A percentile compares a stretch with the other conserved stretches of the same genome.
These are phyloP conservation scores for Fusarium virguliforme DNA, from an alignment of 2,329 filamentous ascomycete species.

Conservation along the genomic window DNA sequence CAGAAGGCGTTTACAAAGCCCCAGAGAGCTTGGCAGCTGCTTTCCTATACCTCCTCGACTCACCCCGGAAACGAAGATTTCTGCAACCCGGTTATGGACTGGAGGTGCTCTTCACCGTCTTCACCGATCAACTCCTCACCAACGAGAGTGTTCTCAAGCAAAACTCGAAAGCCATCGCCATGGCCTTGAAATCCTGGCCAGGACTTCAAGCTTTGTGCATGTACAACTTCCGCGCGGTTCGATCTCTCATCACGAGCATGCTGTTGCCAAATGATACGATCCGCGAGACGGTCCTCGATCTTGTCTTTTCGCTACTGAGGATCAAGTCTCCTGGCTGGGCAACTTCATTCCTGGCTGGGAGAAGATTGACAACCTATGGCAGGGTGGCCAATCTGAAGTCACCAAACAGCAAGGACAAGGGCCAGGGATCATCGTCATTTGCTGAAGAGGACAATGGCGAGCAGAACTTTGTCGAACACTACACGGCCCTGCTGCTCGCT, in stretches of 20 bases:
- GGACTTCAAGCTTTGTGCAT: constrained; percentile 90
- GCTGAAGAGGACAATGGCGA: constrained; percentile 79
- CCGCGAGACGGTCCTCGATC: constrained; percentile 86
- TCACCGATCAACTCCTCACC: constrained; percentile 84
- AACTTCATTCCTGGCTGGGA: constrained; percentile 92
- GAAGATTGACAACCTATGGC: constrained; percentile 95
- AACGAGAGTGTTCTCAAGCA: constrained; percentile 80
- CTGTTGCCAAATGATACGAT: constrained; percentile 70
- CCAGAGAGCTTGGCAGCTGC: constrained; percentile 89
- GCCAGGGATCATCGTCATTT: constrained; percentile 63
- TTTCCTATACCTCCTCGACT: constrained; percentile 92
- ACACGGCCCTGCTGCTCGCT: constrained; percentile 89
- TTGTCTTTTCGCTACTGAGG: constrained; percentile 84
- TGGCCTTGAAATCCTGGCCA: constrained; percentile 93
- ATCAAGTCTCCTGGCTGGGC: constrained; percentile 96
- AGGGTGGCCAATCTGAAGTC: constrained; percentile 88
- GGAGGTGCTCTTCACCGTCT: constrained; percentile 90
- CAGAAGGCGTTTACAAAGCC: constrained; percentile 92
- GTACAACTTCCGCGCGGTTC: constrained; percentile 88
- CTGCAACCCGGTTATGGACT: constrained; percentile 91
- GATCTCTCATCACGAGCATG: constrained; percentile 80
- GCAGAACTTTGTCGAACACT: constrained; percentile 93
- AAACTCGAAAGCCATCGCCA: constrained; percentile 93
- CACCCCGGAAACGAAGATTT: constrained; percentile 84
- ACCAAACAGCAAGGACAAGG: constrained; percentile 65